Evolutionary conservation across 2,329 filamentous ascomycete genomes (phyloP), one percentile per base, ranked within the genome.

Genomic region (Aspergillus terreus): DNA sequence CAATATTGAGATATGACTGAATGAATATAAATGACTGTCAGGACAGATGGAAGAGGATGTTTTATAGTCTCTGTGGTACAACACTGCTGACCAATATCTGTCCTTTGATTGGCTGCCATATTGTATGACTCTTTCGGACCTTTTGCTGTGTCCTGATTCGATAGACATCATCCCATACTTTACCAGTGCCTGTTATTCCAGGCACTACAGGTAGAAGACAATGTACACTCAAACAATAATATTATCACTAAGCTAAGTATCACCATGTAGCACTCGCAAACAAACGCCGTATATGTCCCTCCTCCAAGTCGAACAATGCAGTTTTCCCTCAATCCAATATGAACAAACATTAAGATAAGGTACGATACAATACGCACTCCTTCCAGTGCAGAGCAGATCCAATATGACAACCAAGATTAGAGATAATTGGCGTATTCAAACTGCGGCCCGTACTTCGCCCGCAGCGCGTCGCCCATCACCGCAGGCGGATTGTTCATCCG

Each of bases 391-490:
- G 32, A 35, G 32, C 32, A n/a, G 10, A 36, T 36, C 7, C 4
- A 17, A 36, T 36, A 36, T 6, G 15, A 36, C 12, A 36, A 36
- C 12, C 10, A 44, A 27, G 3, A 44, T 54, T 54, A 56, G 40
- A 60, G 49, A 35, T 63, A 58, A 58, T 63, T 67, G 49, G 67
- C 47, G 30, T 69, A 69, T 45, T 67, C 66, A 44, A 62, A 69
- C 40, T 62, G 59, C 12, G 54, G 58, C 42, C 59, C 55, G 52
- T 63, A 64, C 47, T 67, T 69, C 19, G 52, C 52, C 43, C 64
- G 53, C 52, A 66, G 41, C 1, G 65, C 58, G 17, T 66, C 33
- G 6, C 33, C 63, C 35, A 67, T 36, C 11, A 55, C 47, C 19
- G 62, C 59, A 1, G 61, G 52, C 19, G 58, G 52, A 30, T 61